A percentile compares a stretch with the other conserved stretches of the same genome.
Conservation (phyloP, 768 basidiomycete species). For the Tricholoma sp. region DNA sequence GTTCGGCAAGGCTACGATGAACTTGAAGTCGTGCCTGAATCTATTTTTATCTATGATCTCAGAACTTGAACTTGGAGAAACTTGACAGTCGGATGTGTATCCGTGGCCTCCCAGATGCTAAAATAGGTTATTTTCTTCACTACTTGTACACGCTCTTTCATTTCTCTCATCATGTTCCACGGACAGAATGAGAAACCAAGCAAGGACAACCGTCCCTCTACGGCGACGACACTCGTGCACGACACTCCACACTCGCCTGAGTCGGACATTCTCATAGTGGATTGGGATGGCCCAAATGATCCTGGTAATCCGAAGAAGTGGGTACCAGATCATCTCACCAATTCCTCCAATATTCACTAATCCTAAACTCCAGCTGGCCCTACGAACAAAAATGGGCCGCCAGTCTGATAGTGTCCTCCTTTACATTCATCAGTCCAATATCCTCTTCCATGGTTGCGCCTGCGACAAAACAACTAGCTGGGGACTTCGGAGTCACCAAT, state of each 20-base stretch:
- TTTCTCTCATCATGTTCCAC: neutral
- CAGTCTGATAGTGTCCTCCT: slow-evolving; percentile 57
- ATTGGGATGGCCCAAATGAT: slow-evolving; percentile 62
- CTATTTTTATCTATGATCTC: neutral
- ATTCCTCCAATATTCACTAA: neutral
- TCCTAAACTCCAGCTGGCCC: slow-evolving; percentile 41
- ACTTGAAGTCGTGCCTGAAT: neutral
- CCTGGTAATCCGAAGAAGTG: slow-evolving; percentile 57
- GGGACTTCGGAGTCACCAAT: slow-evolving; percentile 51
- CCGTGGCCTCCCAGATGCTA: neutral
- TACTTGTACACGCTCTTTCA: neutral
- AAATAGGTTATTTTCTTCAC: neutral
- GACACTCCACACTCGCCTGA: neutral
- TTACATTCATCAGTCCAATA: slow-evolving; percentile 64
- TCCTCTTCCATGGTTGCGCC: slow-evolving; percentile 76
- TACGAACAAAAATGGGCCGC: slow-evolving; percentile 58
- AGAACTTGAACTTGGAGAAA: neutral
- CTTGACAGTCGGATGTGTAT: neutral
- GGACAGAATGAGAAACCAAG: neutral
- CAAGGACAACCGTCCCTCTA: neutral
- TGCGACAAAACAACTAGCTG: slow-evolving; percentile 45
- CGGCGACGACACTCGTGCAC: neutral
- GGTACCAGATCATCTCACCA: slow-evolving; percentile 2
- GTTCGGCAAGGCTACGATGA: neutral
- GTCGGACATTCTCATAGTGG: slow-evolving; percentile 31